These are phyloP conservation scores for Paramyrothecium sp. DNA, from an alignment of 2,329 filamentous ascomycete species.

Conservation along the genomic window DNA sequence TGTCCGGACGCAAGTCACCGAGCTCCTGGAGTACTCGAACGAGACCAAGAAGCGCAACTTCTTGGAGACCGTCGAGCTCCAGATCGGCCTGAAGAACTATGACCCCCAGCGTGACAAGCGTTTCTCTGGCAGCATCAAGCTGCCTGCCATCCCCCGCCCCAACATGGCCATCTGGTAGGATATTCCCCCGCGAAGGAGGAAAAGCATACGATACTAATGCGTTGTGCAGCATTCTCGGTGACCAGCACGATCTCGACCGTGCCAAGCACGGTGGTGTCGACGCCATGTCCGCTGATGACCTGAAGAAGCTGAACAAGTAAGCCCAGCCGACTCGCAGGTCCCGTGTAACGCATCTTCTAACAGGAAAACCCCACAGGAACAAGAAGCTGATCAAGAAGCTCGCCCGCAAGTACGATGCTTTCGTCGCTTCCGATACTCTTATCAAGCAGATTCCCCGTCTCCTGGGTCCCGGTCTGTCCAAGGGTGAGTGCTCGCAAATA, in stretches of 20 bases:
- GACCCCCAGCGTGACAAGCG: conserved; percentile 99
- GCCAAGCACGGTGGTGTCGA: conserved; percentile 99
- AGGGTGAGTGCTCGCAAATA: conserved; percentile 62
- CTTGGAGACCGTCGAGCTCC: conserved; percentile 87
- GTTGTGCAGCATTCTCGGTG: conserved; percentile 55
- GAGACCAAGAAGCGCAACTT: conserved; percentile 98
- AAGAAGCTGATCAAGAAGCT: conserved; percentile 99
- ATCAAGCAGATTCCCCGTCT: conserved; percentile 99
- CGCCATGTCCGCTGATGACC: conserved; percentile 96
- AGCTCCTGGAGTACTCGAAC: conserved; percentile 92
- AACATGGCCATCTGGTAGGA: conserved; percentile 75
- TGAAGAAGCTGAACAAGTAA: conserved; percentile 99
- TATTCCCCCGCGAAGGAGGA: background rate
- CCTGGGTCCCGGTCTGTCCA: conserved; percentile 95
- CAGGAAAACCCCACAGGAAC: conserved; percentile 57
- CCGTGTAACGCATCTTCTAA: background rate
- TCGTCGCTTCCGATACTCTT: conserved; percentile 92
- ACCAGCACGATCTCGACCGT: conserved; percentile 97
- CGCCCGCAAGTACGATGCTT: conserved; percentile 99
- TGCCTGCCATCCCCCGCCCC: conserved; percentile 87
- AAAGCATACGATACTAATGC: conserved; percentile 10
- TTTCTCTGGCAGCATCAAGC: conserved; percentile 99
- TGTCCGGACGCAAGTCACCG: conserved; percentile 91
- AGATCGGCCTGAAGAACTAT: conserved; percentile 98
- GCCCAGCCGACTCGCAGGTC: background rate